Base-by-base conservation (phyloP, 768 basidiomycete genomes). In the Coprinopsis sp. region DNA sequence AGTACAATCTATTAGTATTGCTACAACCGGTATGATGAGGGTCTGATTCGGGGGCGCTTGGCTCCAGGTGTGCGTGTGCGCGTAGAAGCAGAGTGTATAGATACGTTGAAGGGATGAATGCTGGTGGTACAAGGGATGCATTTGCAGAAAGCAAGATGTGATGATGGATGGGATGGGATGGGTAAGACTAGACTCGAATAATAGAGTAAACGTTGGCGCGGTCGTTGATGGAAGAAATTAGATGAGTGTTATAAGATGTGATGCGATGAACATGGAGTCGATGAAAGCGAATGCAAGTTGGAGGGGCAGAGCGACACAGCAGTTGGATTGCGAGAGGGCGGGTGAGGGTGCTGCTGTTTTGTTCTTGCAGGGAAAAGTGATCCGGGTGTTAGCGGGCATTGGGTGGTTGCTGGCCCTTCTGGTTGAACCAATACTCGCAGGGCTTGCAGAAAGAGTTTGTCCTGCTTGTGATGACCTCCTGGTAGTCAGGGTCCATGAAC, bases 401-500 rank as follows among this genome's bases (percentile, higher is more conserved):
- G 43, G 46, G 49, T 61, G 58, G 64, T 55, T 62, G 62, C 54
- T 61, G 64, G 43, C 61, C 73, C 47, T 64, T 63, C 42, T 70
- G 68, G 51, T 74, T 69, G 56, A 70, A 81, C 73, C 78, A 82
- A 61, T 80, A 77, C 40, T 77, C 67, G 63, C 82, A 83, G 28
- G 73, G 65, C n/a, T 52, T 48, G 55, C 82, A 84, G 57, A 76
- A 83, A 1, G 77, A 77, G 46, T 65, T 58, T 2, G 74, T 80
- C 37, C 64, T 63, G 19, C 64, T 56, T 0, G 76, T 77, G 49
- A 86, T 71, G 3, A 68, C 79, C 61, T 91, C 85, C 44, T 71
- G 74, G 33, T 65, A 65, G 55, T 90, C 87, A 1, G 88, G 87
- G 18, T 84, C 85, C 54, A 74, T 72, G 59, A 82, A 87, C 87